Base-by-base conservation (phyloP, 768 basidiomycete genomes). In the Royoungia palumana region DNA sequence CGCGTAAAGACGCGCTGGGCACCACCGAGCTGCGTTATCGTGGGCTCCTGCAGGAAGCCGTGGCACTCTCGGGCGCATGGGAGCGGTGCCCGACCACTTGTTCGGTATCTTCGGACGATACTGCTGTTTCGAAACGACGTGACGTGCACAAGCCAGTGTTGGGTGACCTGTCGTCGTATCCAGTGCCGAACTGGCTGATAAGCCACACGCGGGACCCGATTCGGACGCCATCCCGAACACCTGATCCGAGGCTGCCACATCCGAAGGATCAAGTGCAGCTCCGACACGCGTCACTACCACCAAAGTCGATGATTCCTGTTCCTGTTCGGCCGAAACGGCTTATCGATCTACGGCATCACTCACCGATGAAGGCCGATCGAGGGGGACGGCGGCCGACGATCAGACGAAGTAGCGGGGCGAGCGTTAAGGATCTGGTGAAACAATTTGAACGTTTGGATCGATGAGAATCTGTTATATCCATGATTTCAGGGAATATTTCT, bases 381-480 rank as follows among this genome's bases (percentile, higher is more conserved):
- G 59, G 59, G 16, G 53, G 57, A 2, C 54, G 63, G 20, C 64
- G 70, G 39, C 70, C 70, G 24, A 11, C 44, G 10, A 20, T 41
- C n/a, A 69, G 87, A 49, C 71, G 82, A 58, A 81, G 78, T 50
- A 87, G 87, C 57, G 79, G 78, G 13, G 74, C 76, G 43, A 88
- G 85, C 57, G 88, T 90, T 49, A 87, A 77, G 66, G 87, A 89
- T 44, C 63, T 90, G 46, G 79, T 89, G 44, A 74, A 67, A 62
- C 76, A 71, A 25, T 90, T 82, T 57, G 86, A 89, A 65, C 64
- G 40, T 5, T 53, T 57, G 55, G 61, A 62, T 7, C 14, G 22
- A 10, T 56, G 53, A 32, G 32, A 62, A 38, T 48, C n/a, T 34
- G n/a, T 51, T 32, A 12, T 41, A 34, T 40, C 38, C 21, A 35